Base-by-base conservation (phyloP, 2,329 filamentous ascomycete genomes). In the Alternaria consortialis region DNA sequence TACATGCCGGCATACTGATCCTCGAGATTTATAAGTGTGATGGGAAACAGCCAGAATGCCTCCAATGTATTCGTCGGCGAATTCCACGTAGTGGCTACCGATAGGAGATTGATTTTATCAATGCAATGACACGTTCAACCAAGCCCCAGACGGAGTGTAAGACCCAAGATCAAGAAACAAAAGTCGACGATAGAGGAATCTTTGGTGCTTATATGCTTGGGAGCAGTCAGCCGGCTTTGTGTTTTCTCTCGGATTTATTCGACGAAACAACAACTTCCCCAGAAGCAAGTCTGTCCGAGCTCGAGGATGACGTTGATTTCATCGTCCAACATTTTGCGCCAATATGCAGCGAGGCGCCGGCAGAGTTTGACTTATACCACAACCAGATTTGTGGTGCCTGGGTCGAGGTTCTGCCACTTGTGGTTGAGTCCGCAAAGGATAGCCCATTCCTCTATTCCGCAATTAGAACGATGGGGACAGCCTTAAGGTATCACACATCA, bases 351-450 rank as follows among this genome's bases (percentile, higher is more conserved):
- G 12, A 36, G 34, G 34, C 34, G 5, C 34, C 34, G 2, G 34
- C 34, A 3, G 34, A 36, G 34, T 52, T 36, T 17, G 56, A 43
- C 39, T 23, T 44, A 17, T 51, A 43, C 17, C 57, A 60, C 43
- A 60, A 60, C 29, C 57, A 60, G 46, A 62, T 62, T 15, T 62
- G 58, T 29, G 58, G 58, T 32, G 47, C 58, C 13, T 62, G 58
- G 58, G 53, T 58, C 20, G 40, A 62, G 23, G 47, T 53, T 9
- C 58, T 62, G 34, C 53, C 53, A 40, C 29, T 53, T 53, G 5
- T 62, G 23, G 32, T 42, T 20, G 37, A 20, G 32, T 42, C 17
- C 17, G 42, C 9, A 48, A 39, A 27, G 36, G 27, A 47, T 1
- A 31, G 46, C n/a, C 37, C 34, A 23, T 53, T 47, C 29, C 40